Conservation (phyloP, 2,329 filamentous ascomycete genomes). For the Monilinia polystroma region DNA sequence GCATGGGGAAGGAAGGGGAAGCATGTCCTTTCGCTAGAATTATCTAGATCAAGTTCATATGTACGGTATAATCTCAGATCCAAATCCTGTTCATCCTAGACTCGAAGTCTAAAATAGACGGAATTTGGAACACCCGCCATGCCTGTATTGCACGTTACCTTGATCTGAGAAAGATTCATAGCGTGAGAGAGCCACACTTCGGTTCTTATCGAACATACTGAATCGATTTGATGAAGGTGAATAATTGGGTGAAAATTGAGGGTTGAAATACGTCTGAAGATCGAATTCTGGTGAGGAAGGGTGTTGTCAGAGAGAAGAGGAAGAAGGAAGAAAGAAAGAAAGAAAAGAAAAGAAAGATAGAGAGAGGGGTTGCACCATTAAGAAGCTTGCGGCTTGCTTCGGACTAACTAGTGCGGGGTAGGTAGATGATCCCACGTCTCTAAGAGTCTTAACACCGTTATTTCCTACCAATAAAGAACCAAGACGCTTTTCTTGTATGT, state of each 20-base stretch:
- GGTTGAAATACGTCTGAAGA: not conserved
- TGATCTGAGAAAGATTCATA: slow-evolving; percentile 32
- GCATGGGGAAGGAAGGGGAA: slow-evolving; percentile 46
- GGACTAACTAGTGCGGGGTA: not conserved
- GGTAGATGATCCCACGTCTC: not conserved
- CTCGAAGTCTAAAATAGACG: not conserved
- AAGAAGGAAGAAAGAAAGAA: not conserved
- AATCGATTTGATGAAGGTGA: slow-evolving; percentile 33
- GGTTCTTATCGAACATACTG: slow-evolving; percentile 22
- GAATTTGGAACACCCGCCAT: slow-evolving; percentile 33
- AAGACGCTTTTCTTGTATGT: no score
- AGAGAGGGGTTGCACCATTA: not conserved
- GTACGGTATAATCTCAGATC: slow-evolving; percentile 74
- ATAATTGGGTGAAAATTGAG: not conserved
- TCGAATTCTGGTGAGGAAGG: not conserved
- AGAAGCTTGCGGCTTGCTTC: not conserved
- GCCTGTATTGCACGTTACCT: slow-evolving; percentile 35
- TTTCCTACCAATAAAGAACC: not conserved
- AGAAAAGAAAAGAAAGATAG: not conserved
- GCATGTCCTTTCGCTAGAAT: slow-evolving; percentile 88
- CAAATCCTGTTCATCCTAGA: slow-evolving; percentile 35
- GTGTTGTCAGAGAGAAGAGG: not conserved
- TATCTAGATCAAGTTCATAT: slow-evolving; percentile 79
- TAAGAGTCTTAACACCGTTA: slow-evolving; percentile 1
- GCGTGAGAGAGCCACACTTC: slow-evolving; percentile 25